Evolutionary conservation across 2,329 filamentous ascomycete genomes (phyloP).

Genomic region (Trichoderma guizhouense): DNA sequence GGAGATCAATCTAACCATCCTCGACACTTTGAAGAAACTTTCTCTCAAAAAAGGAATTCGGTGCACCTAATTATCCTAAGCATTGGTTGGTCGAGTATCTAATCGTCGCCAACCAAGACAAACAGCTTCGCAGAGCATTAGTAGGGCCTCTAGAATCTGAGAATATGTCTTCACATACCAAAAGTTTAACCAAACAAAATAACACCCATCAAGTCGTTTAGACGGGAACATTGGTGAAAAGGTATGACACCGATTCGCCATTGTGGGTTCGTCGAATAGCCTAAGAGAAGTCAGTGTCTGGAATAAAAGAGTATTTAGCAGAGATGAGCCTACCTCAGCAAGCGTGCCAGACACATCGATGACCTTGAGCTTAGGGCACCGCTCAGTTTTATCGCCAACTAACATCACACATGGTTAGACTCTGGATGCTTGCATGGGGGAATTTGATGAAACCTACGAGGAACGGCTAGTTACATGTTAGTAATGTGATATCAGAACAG

Average conservation of each 20-base stretch:
- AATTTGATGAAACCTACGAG: slow-evolving; percentile 26
- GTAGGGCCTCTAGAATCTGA: neutral
- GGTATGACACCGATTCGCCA: slow-evolving; percentile 61
- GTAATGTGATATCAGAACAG: neutral
- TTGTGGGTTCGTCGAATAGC: slow-evolving; percentile 68
- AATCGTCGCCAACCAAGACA: neutral
- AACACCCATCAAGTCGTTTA: slow-evolving; percentile 24
- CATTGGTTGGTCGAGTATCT: neutral
- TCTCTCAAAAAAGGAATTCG: neutral
- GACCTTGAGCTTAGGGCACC: slow-evolving; percentile 77
- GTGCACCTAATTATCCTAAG: neutral
- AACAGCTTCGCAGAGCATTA: neutral
- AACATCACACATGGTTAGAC: slow-evolving; percentile 9
- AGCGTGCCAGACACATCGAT: slow-evolving; percentile 88
- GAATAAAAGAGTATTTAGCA: neutral
- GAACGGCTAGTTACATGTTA: slow-evolving; percentile 35
- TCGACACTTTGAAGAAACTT: neutral
- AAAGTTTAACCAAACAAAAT: neutral
- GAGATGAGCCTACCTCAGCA: slow-evolving; percentile 47
- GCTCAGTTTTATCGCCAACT: slow-evolving; percentile 72
- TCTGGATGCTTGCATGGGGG: neutral
- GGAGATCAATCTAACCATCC: neutral
- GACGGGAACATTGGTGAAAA: slow-evolving; percentile 64
- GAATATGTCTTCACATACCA: neutral
- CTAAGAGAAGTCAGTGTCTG: slow-evolving; percentile 32